Base-by-base conservation (phyloP, 2,329 filamentous ascomycete genomes). In the Penicillium sp. region DNA sequence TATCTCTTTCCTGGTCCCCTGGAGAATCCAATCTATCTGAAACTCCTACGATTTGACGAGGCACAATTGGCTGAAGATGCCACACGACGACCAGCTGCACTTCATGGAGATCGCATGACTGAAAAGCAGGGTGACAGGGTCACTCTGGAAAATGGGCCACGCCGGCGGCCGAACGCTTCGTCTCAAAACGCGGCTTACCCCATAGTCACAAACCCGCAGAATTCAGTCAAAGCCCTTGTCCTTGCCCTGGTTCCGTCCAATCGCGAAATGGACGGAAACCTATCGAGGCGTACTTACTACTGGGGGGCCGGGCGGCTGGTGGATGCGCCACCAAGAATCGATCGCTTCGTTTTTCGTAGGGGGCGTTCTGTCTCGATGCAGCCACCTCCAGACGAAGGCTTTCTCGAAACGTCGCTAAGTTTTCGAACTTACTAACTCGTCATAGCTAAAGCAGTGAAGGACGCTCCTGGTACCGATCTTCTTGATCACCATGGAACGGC, bases 401-500 rank as follows among this genome's bases (percentile, higher is more conserved):
- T 22, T 4, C 22, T 22, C 22, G 22, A 22, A 22, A 22, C 22
- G 28, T 31, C 28, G 5, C 28, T 8, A 7, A 31, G 7, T 31
- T 31, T 31, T 31, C 28, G 7, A 31, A 31, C 5, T 6, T 31
- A 31, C 28, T 6, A 31, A 31, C 4, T 31, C 3, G 5, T 31
- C 28, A 8, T 8, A 7, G 38, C 25, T 47, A 47, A 7, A 47
- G 28, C 11, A 22, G 22, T 22, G 22, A 22, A 22, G 22, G 3
- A 22, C 22, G 42, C 42, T 1, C 17, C 43, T 47, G 43, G 43
- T 28, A 47, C 12, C 14, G 43, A 25, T 47, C 43, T 45, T n/a
- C 52, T 42, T 37, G 25, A 55, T 42, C 41, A 51, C 43, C 43
- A 54, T 45, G 49, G 49, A 31, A 31, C 25, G 58, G 20, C 17